Percentiles rank a stretch among this genome's conserved stretches.
Evolutionary conservation across 208 protist genomes (phyloP).

Genomic region (Crithidia brevicula): DNA sequence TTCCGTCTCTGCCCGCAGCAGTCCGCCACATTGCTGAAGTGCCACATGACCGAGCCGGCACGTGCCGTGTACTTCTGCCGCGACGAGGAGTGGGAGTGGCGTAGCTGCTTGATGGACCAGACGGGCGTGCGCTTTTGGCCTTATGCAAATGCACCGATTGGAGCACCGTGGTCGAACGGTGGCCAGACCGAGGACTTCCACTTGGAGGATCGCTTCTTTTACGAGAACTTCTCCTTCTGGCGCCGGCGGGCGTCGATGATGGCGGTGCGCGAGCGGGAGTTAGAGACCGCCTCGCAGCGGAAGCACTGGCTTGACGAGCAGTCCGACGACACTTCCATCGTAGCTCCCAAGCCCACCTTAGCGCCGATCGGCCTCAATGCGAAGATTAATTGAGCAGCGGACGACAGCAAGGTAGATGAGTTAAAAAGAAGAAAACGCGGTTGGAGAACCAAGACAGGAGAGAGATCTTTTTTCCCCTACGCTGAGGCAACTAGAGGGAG

Average conservation of each 20-base stretch:
- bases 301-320: conserved; percentile 77
- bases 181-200: conserved; percentile 93
- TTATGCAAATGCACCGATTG: conserved; percentile 88
- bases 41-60: conserved; percentile 92
- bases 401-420: not conserved
- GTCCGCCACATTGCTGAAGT: conserved; percentile 90
- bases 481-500: no score
- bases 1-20: conserved; percentile 92
- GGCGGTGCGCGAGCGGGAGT: conserved; percentile 78
- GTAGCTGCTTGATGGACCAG: conserved; percentile 92
- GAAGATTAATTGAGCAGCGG: conserved; percentile 22
- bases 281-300: conserved; percentile 77
- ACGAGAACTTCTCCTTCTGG: conserved; percentile 90
- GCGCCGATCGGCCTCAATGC: conserved; percentile 69
- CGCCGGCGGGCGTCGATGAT: conserved; percentile 77
- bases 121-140: conserved; percentile 91
- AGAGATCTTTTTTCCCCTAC: conserved; percentile 1
- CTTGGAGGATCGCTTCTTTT: conserved; percentile 90
- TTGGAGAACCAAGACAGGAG: not conserved
- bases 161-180: conserved; percentile 86
- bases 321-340: conserved; percentile 37
- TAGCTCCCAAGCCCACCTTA: conserved; percentile 73
- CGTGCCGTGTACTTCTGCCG: conserved; percentile 91
- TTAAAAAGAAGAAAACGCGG: not conserved
- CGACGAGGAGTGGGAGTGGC: conserved; percentile 94